A percentile compares a stretch with the other conserved stretches of the same genome.
Evolutionary conservation across 1,139 yeast species (phyloP).

Genomic region (Pneumocystis oryctolagi): DNA sequence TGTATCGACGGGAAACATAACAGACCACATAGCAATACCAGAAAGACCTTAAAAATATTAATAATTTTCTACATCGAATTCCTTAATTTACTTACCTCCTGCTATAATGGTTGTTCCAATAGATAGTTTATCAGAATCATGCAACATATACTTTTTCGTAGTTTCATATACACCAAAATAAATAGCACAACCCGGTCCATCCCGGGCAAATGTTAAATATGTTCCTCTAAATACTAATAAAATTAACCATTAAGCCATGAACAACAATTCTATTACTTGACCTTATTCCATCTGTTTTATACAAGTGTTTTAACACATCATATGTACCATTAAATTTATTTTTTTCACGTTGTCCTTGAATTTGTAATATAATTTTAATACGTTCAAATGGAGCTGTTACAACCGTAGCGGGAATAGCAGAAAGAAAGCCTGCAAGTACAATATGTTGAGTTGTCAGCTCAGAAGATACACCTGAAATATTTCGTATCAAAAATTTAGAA

Average conservation of each 20-base stretch:
- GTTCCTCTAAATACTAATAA: constrained; percentile 64
- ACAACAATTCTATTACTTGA: constrained; percentile 28
- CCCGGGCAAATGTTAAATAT: constrained; percentile 82
- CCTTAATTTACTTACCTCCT: constrained; percentile 27
- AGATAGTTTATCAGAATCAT: constrained; percentile 35
- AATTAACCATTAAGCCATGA: not conserved
- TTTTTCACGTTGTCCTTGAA: constrained; percentile 40
- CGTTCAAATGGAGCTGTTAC: constrained; percentile 97
- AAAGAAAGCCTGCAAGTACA: constrained; percentile 86
- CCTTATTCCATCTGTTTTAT: constrained; percentile 64
- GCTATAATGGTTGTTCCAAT: constrained; percentile 25
- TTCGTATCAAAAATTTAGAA: constrained; percentile 59
- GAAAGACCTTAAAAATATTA: constrained; percentile 89
- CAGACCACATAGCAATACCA: constrained; percentile 93
- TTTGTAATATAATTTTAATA: constrained; percentile 83
- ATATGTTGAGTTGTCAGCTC: constrained; percentile 51
- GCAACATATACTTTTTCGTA: constrained; percentile 49
- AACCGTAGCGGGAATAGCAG: constrained; percentile 86
- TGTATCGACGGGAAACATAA: constrained; percentile 92
- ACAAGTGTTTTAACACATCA: constrained; percentile 53
- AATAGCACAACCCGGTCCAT: constrained; percentile 96
- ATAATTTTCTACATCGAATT: constrained; percentile 78
- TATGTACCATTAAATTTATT: constrained; percentile 35
- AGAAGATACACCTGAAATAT: constrained; percentile 30
- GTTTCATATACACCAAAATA: constrained; percentile 91